A percentile compares a stretch with the other conserved stretches of the same genome.
Evolutionary conservation across 2,329 filamentous ascomycete genomes (phyloP).

Genomic region (Penicillium sp.): DNA sequence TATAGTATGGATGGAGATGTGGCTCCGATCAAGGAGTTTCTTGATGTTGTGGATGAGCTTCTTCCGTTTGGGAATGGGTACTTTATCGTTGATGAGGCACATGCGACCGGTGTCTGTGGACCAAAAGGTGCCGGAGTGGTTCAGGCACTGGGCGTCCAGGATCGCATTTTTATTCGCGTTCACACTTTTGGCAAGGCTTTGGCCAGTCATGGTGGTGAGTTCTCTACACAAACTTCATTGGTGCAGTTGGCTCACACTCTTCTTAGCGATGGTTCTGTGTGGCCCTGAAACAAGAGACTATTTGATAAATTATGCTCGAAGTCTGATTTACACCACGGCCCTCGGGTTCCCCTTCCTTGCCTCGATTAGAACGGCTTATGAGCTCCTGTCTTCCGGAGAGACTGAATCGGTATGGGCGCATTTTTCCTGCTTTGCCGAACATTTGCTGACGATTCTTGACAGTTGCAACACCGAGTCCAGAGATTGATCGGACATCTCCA

Average conservation of each 20-base stretch:
- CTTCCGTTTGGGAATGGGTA: conserved; percentile 59
- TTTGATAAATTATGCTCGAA: conserved; percentile 74
- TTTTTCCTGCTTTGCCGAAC: conserved; percentile 1
- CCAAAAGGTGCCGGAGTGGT: conserved; percentile 52
- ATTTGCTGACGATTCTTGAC: background rate
- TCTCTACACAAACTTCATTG: background rate
- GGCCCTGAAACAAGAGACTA: conserved; percentile 61
- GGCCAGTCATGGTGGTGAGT: conserved; percentile 66
- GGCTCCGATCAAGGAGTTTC: conserved; percentile 62
- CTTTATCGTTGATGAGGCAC: conserved; percentile 60
- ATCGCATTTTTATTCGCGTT: conserved; percentile 51
- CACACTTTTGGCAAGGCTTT: conserved; percentile 59
- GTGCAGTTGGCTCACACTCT: background rate
- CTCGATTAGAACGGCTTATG: conserved; percentile 59
- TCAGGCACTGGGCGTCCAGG: conserved; percentile 51
- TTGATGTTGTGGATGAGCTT: conserved; percentile 56
- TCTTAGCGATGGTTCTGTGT: conserved; percentile 62
- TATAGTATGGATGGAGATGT: conserved; percentile 87
- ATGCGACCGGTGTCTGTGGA: conserved; percentile 55
- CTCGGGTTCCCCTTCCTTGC: conserved; percentile 63
- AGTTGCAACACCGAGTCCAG: conserved; percentile 50
- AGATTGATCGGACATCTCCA: conserved; percentile 50
- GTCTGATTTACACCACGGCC: conserved; percentile 72
- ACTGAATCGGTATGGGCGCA: conserved; percentile 44
- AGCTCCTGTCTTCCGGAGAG: conserved; percentile 54